Conservation (phyloP, 148 eudicot species). For the Heliamphora exappendiculata region DNA sequence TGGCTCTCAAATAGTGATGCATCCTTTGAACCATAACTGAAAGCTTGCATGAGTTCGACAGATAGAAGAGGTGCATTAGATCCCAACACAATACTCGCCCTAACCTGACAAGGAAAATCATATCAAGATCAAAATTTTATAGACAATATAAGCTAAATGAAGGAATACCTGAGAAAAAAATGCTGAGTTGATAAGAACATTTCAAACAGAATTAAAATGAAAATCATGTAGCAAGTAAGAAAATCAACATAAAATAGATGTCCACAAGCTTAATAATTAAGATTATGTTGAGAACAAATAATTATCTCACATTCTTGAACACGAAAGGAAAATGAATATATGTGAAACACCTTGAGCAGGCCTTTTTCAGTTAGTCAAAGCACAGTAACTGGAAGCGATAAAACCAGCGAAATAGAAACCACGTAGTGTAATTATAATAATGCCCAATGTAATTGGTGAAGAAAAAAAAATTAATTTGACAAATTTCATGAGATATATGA, state of each 20-base stretch:
- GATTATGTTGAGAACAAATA: no score
- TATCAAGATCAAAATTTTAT: not conserved
- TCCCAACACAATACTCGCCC: constrained; percentile 71
- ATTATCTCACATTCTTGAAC: no score
- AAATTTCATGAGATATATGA: no score
- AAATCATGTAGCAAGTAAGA: not conserved
- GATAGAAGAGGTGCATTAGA: constrained; percentile 60
- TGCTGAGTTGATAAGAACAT: not conserved
- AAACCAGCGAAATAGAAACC: constrained; percentile 65
- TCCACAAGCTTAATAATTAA: no score
- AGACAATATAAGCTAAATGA: not conserved
- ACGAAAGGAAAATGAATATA: not conserved
- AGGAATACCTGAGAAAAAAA: not conserved
- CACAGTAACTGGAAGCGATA: constrained; percentile 70
- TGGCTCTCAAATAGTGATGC: constrained; percentile 63
- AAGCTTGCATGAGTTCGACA: constrained; percentile 66
- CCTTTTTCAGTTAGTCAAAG: constrained; percentile 58
- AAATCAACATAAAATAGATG: not conserved
- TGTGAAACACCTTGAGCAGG: constrained; percentile 62
- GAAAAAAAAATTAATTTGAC: not conserved
- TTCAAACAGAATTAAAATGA: not conserved
- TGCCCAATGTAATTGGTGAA: not conserved
- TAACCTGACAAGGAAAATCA: constrained; percentile 43
- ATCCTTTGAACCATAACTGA: constrained; percentile 52
- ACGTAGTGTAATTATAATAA: constrained; percentile 39